Evolutionary conservation across 169 alveolate species (phyloP).

Genomic region (Cryptosporidium ubiquitum): DNA sequence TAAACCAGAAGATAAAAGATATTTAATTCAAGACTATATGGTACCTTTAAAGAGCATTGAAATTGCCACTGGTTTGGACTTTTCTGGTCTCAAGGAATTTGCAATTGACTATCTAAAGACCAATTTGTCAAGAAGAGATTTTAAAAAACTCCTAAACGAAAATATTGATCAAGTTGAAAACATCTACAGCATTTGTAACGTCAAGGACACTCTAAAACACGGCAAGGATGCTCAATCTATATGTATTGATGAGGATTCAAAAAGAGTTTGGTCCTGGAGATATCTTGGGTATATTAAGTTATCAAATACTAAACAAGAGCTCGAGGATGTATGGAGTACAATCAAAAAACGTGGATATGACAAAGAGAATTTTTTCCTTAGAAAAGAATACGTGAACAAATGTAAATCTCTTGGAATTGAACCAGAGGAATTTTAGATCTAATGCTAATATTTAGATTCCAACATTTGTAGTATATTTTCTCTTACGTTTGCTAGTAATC

Average conservation of each 20-base stretch:
- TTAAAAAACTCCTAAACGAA: background rate
- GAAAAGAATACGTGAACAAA: conserved; percentile 55
- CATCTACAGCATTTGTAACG: conserved; percentile 10
- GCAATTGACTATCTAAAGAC: background rate
- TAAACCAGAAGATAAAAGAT: conserved; percentile 35
- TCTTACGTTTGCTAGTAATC: background rate
- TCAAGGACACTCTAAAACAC: conserved; percentile 5
- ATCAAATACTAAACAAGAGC: conserved; percentile 31
- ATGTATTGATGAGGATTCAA: conserved; percentile 35
- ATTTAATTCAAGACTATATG: conserved; percentile 20
- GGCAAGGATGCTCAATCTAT: conserved; percentile 11
- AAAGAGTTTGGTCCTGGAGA: conserved; percentile 47
- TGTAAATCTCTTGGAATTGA: conserved; percentile 17
- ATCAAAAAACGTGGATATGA: conserved; percentile 18
- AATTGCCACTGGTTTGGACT: conserved; percentile 69
- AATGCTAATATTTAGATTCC: background rate
- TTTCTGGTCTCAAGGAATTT: conserved; percentile 57
- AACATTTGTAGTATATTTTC: background rate
- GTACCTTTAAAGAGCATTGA: conserved; percentile 75
- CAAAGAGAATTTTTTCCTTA: conserved; percentile 19
- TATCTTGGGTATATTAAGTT: conserved; percentile 40
- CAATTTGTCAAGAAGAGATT: conserved; percentile 1
- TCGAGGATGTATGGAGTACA: conserved; percentile 26
- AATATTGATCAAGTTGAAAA: background rate
- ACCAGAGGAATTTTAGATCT: conserved; percentile 28